Conservation (phyloP, 2,329 filamentous ascomycete genomes). For the Ophiostoma tasmaniense region DNA sequence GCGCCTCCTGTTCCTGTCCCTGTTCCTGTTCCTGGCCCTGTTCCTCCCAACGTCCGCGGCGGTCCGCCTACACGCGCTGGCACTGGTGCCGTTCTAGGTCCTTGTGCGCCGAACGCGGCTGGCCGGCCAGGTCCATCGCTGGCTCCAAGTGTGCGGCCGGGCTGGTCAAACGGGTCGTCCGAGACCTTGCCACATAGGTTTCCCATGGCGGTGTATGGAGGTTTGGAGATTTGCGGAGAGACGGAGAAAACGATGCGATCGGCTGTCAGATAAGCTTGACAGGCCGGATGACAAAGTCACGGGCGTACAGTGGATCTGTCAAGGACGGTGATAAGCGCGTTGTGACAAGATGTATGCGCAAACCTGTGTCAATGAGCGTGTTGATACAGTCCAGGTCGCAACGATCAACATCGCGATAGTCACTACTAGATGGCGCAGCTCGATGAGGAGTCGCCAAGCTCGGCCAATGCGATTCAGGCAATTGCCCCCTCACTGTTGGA, state of each 20-base stretch:
- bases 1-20: conserved; percentile 45
- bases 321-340: too few species aligned
- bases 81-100: conserved; percentile 43
- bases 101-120: conserved; percentile 25
- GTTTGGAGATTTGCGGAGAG: background rate
- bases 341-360: too few species aligned
- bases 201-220: conserved; percentile 52
- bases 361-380: background rate
- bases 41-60: conserved; percentile 56
- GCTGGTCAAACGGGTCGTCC: conserved; percentile 56
- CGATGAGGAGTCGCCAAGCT: conserved; percentile 1
- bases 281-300: background rate
- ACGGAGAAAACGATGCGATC: background rate
- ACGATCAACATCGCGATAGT: background rate
- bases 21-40: conserved; percentile 33
- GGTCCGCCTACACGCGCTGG: conserved; percentile 43
- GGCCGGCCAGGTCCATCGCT: conserved; percentile 25
- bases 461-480: background rate
- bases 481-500: background rate
- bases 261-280: too few species aligned
- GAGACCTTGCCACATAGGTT: conserved; percentile 73
- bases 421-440: background rate
- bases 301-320: background rate
- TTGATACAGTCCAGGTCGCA: background rate
- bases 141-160: conserved; percentile 61